These are phyloP conservation scores for Hibiscus mutabilis DNA, from an alignment of 345 rosid genomes.

Conservation along the genomic window DNA sequence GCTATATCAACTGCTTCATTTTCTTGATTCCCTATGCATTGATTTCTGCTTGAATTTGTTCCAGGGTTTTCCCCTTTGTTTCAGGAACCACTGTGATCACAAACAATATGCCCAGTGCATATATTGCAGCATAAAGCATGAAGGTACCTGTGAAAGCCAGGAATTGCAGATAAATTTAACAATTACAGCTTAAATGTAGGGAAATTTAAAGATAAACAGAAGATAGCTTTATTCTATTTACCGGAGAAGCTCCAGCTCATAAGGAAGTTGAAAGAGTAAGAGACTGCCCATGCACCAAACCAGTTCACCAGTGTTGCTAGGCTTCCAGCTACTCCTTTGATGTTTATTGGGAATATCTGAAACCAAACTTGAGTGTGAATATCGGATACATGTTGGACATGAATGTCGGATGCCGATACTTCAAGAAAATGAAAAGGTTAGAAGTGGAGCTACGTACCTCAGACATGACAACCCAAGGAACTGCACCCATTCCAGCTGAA, in stretches of 20 bases:
- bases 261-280: slow-evolving; percentile 88
- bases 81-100: slow-evolving; percentile 63
- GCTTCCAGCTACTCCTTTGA: slow-evolving; percentile 90
- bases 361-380: neutral
- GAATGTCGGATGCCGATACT: too few species aligned
- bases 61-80: slow-evolving; percentile 83
- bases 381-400: neutral
- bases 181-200: too few species aligned
- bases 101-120: slow-evolving; percentile 50
- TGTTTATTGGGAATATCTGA: slow-evolving; percentile 89
- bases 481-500: slow-evolving; percentile 93
- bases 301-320: slow-evolving; percentile 87
- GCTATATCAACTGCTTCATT: neutral
- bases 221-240: too few species aligned
- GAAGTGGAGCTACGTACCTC: slow-evolving; percentile 41
- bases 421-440: too few species aligned
- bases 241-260: slow-evolving; percentile 93
- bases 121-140: slow-evolving; percentile 64
- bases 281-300: slow-evolving; percentile 89
- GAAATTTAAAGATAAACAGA: too few species aligned
- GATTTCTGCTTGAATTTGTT: slow-evolving; percentile 76
- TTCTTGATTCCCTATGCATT: slow-evolving; percentile 27
- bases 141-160: slow-evolving; percentile 29
- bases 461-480: slow-evolving; percentile 97
- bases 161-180: too few species aligned